Base-by-base conservation (phyloP, 352 stramenopile species). In the Phytophthora agathidicida region DNA sequence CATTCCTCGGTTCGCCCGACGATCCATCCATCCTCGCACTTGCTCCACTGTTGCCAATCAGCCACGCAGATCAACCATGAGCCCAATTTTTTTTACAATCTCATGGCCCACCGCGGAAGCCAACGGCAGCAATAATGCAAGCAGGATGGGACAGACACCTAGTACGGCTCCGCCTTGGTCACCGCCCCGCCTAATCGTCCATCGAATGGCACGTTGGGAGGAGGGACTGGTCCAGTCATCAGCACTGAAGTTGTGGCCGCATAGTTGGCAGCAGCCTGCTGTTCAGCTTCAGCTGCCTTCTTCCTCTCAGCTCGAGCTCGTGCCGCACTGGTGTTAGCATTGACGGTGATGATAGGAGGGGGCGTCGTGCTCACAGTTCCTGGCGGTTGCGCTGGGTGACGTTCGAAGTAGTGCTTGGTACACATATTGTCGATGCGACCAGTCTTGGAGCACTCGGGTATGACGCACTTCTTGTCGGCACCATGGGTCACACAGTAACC, bases 391-490 rank as follows among this genome's bases (percentile, higher is more conserved):
- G 77, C 69, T 38, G 86, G 77, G 54, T 92, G 80, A 41, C 80
- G 80, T 51, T 91, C 83, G 49, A 91, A 93, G 67, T 91, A 93
- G 69, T 93, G 83, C 65, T 93, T 93, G 7, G 83, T 91, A 42
- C 83, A 93, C 75, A 93, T 83, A 45, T 71, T 78, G 59, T 93
- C 81, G 52, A 93, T 93, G 44, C 85, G 83, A 19, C 83, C 85
- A 7, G 83, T 93, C 70, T 92, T 92, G 17, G 78, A 88, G 61
- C 86, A 96, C 65, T 92, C 86, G 5, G 71, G 64, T 22, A 94
- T 74, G 51, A 84, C 65, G 56, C 86, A 95, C 53, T 91, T 92
- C 53, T 88, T 87, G 63, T 92, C 85, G 27, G 84, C 86, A 35
- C 86, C 86, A 59, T 95, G 86, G 1, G 84, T 91, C 23, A 92